phyloP scores from a whole-genome alignment of 805 yeast species.

The Starmerella floris region DNA sequence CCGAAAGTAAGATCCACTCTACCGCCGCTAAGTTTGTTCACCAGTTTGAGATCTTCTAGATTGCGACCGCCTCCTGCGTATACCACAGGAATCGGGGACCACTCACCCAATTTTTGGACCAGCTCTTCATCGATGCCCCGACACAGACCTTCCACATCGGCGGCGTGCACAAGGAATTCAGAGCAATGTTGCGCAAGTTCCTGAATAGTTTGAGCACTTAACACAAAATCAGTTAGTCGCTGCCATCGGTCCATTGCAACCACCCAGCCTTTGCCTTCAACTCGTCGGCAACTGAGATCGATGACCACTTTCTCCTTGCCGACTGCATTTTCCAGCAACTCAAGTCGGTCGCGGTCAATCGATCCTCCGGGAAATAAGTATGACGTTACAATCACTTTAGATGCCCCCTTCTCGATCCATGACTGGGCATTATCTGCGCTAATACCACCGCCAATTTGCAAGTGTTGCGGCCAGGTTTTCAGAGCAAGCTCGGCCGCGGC shows the following conservation, averaged over 20 bases:
- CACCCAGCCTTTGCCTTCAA: conserved; percentile 47
- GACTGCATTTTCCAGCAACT: conserved; percentile 37
- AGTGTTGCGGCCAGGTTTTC: conserved; percentile 50
- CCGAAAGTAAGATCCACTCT: conserved; percentile 89
- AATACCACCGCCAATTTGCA: conserved; percentile 94
- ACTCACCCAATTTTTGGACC: conserved; percentile 57
- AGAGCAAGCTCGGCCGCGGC: conserved; percentile 70
- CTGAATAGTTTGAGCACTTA: conserved; percentile 42
- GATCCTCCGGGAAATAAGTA: conserved; percentile 67
- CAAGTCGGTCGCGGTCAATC: conserved; percentile 40
- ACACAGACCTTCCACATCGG: conserved; percentile 96
- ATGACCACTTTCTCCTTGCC: conserved; percentile 63
- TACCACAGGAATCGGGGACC: conserved; percentile 67
- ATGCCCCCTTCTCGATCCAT: conserved; percentile 72
- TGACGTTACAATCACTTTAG: conserved; percentile 82
- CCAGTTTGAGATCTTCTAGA: conserved; percentile 53
- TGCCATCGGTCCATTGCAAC: conserved; percentile 99
- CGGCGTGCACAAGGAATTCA: conserved; percentile 91
- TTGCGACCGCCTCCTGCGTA: conserved; percentile 95
- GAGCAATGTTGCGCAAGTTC: conserved; percentile 52
- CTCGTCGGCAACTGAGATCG: conserved; percentile 71
- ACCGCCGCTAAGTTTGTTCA: conserved; percentile 55
- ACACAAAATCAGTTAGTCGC: conserved; percentile 54
- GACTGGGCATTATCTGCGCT: conserved; percentile 52
- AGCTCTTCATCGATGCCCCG: conserved; percentile 77